These are phyloP conservation scores for Bruguiera sexangula DNA, from an alignment of 345 rosid genomes.

Conservation along the genomic window DNA sequence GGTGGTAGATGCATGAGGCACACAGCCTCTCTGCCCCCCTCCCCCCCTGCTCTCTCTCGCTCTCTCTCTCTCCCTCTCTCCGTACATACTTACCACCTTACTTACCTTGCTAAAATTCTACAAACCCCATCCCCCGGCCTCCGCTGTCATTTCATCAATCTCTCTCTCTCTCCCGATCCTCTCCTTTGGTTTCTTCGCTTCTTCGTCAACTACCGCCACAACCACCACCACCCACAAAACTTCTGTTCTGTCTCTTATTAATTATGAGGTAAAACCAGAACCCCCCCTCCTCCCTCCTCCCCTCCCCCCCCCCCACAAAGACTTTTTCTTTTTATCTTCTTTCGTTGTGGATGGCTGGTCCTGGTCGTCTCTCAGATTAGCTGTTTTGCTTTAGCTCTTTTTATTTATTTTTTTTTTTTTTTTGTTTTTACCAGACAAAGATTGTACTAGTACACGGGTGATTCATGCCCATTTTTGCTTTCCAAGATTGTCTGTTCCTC, in stretches of 20 bases:
- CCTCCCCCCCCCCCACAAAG: background rate
- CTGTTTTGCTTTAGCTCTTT: background rate
- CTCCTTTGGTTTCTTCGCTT: background rate
- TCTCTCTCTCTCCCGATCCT: background rate
- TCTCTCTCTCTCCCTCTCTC: conserved; percentile 3
- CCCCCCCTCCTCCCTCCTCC: too few species aligned
- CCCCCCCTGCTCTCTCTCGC: background rate
- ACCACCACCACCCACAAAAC: background rate
- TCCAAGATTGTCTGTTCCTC: background rate
- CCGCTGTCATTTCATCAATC: conserved; percentile 15
- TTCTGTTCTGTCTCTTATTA: too few species aligned
- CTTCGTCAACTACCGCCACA: background rate
- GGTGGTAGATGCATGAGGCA: conserved; percentile 82
- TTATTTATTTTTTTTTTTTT: background rate
- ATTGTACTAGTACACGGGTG: too few species aligned
- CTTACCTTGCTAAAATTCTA: conserved; percentile 25
- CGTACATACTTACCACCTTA: conserved; percentile 35
- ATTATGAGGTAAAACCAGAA: too few species aligned
- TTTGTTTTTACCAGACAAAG: too few species aligned
- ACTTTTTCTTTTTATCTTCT: conserved; percentile 1
- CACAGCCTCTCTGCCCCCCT: conserved; percentile 9
- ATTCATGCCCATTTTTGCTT: conserved; percentile 14
- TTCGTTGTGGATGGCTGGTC: background rate
- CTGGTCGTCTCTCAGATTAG: background rate
- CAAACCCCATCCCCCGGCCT: conserved; percentile 18